A percentile compares a stretch with the other conserved stretches of the same genome.
Conservation (phyloP, 345 rosid species). For the Gossypium ekmanianum region DNA sequence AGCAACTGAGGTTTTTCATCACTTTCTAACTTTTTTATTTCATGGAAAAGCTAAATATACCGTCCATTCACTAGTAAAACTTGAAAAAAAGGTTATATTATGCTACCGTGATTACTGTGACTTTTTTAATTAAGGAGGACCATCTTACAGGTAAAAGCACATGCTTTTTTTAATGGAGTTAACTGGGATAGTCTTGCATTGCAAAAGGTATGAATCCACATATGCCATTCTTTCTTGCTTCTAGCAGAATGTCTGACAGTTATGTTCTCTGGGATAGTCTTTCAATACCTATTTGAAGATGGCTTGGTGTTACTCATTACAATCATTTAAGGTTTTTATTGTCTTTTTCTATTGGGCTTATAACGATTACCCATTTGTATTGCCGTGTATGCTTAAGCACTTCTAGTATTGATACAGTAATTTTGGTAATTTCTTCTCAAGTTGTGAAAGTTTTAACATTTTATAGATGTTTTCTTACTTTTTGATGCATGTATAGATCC, state of each 20-base stretch:
- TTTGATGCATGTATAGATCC: neutral
- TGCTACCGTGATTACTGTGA: slow-evolving; percentile 7
- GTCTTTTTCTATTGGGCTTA: neutral
- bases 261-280: neutral
- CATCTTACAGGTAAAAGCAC: slow-evolving; percentile 59
- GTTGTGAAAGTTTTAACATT: neutral
- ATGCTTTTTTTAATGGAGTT: slow-evolving; percentile 62
- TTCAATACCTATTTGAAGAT: neutral
- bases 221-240: slow-evolving; percentile 5
- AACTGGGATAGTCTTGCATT: slow-evolving; percentile 68
- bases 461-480: neutral
- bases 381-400: neutral
- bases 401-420: neutral
- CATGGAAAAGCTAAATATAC: slow-evolving; percentile 5
- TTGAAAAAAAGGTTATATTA: neutral
- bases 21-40: slow-evolving; percentile 10
- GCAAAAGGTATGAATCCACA: slow-evolving; percentile 47
- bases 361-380: neutral
- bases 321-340: neutral
- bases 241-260: neutral
- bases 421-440: neutral
- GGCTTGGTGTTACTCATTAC: neutral
- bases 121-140: slow-evolving; percentile 1
- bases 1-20: slow-evolving; percentile 55
- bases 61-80: neutral